Percentiles rank a stretch among this genome's conserved stretches.
Evolutionary conservation across 805 yeast species (phyloP).

Genomic region (Wickerhamomyces subpelliculosus): DNA sequence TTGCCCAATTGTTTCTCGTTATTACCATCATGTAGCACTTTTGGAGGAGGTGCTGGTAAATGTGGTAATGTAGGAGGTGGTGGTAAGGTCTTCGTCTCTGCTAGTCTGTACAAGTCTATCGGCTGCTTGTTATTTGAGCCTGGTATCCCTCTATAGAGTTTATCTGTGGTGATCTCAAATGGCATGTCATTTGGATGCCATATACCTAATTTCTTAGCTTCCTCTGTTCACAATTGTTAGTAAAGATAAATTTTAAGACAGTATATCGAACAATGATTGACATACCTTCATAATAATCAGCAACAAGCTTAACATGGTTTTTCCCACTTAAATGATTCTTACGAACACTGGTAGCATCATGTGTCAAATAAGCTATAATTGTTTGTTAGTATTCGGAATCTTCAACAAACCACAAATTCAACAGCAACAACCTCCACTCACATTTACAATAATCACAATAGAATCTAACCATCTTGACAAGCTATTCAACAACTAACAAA

Average conservation of each 20-base stretch:
- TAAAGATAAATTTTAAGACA: conserved; percentile 1
- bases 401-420: background rate
- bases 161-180: conserved; percentile 12
- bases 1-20: conserved; percentile 12
- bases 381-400: conserved; percentile 2
- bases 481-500: background rate
- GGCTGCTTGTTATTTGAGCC: conserved; percentile 15
- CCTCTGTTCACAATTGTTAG: conserved; percentile 4
- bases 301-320: conserved; percentile 64
- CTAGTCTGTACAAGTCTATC: conserved; percentile 13
- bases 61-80: conserved; percentile 19
- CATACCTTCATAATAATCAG: conserved; percentile 64
- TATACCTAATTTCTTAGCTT: conserved; percentile 26
- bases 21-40: conserved; percentile 10
- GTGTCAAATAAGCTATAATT: conserved; percentile 58
- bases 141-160: conserved; percentile 24
- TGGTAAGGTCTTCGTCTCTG: conserved; percentile 14
- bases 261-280: too few relatives aligned
- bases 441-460: conserved; percentile 81
- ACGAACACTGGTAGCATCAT: conserved; percentile 82
- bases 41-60: conserved; percentile 21
- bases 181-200: conserved; percentile 24
- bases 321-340: conserved; percentile 73
- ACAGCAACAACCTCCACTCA: conserved; percentile 13
- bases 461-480: conserved; percentile 53